phyloP scores from a whole-genome alignment of 768 basidiomycete genomes.

The Termitomyces sp. region DNA sequence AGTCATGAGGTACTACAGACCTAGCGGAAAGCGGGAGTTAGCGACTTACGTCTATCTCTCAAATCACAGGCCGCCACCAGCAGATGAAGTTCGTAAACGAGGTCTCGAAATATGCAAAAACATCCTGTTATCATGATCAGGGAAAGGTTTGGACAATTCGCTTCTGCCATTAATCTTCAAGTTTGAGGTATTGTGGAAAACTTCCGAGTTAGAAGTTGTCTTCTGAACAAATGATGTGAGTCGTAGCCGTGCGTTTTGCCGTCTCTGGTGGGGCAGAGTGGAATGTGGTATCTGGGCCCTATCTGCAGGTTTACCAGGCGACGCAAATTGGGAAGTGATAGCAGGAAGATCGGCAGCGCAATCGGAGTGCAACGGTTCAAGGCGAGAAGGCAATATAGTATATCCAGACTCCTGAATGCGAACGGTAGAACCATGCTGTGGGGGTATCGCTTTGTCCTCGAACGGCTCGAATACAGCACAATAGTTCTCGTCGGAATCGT shows the following conservation, averaged over 20 bases:
- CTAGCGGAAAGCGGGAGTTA: background rate
- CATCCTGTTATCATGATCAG: constrained; percentile 1
- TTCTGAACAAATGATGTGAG: background rate
- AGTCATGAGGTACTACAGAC: background rate
- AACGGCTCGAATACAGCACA: background rate
- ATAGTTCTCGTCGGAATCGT: background rate
- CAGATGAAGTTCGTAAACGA: constrained; percentile 20
- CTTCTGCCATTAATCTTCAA: background rate
- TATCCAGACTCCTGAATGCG: background rate
- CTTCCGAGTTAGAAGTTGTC: background rate
- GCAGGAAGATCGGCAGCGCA: background rate
- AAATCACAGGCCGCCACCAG: constrained; percentile 20
- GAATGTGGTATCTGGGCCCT: background rate
- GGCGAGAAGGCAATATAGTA: background rate
- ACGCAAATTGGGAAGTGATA: background rate
- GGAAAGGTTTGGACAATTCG: background rate
- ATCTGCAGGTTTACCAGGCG: background rate
- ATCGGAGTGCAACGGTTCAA: background rate
- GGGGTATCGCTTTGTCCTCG: background rate
- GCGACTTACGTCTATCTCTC: background rate
- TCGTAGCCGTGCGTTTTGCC: background rate
- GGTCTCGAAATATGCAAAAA: constrained; percentile 8
- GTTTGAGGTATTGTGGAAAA: background rate
- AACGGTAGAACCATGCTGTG: background rate
- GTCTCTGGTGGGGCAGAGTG: background rate